Percentiles rank a stretch among this genome's conserved stretches.
Evolutionary conservation across 1,284 basidiomycete genomes (phyloP).

Genomic region (Pisolithus thermaeus): DNA sequence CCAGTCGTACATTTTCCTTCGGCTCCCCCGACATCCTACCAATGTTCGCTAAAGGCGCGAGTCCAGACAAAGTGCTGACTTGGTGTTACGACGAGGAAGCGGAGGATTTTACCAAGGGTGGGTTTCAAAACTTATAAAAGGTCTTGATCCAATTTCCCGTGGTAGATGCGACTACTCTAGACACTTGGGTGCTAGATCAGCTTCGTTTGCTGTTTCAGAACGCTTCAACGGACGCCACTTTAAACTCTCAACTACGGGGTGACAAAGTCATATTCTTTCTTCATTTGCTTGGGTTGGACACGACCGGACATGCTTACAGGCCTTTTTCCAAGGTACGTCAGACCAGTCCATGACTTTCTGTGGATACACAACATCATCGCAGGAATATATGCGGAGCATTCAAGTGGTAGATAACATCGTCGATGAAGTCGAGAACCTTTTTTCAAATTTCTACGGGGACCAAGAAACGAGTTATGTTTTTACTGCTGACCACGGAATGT

Average conservation of each 20-base stretch:
- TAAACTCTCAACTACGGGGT: constrained; percentile 47
- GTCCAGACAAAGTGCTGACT: constrained; percentile 62
- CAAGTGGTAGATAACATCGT: constrained; percentile 77
- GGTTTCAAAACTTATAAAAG: neutral
- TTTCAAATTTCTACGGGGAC: constrained; percentile 63
- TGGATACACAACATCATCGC: constrained; percentile 1
- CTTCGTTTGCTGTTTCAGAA: constrained; percentile 58
- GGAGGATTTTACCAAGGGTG: constrained; percentile 83
- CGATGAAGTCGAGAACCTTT: constrained; percentile 56
- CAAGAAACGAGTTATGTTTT: constrained; percentile 76
- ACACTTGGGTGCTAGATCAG: constrained; percentile 76
- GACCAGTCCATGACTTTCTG: neutral
- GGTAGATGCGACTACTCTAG: constrained; percentile 72
- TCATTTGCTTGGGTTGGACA: constrained; percentile 82
- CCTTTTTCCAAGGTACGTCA: constrained; percentile 66
- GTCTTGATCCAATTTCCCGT: constrained; percentile 2
- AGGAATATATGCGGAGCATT: constrained; percentile 88
- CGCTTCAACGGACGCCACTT: constrained; percentile 44
- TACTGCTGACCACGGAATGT: constrained; percentile 92
- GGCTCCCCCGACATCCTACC: constrained; percentile 88
- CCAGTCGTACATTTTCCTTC: constrained; percentile 74
- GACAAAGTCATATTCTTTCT: constrained; percentile 76
- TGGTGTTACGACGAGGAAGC: constrained; percentile 78
- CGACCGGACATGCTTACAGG: constrained; percentile 83
- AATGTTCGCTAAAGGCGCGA: constrained; percentile 80